phyloP scores from a whole-genome alignment of 352 stramenopile genomes.

The Phytophthora agathidicida region DNA sequence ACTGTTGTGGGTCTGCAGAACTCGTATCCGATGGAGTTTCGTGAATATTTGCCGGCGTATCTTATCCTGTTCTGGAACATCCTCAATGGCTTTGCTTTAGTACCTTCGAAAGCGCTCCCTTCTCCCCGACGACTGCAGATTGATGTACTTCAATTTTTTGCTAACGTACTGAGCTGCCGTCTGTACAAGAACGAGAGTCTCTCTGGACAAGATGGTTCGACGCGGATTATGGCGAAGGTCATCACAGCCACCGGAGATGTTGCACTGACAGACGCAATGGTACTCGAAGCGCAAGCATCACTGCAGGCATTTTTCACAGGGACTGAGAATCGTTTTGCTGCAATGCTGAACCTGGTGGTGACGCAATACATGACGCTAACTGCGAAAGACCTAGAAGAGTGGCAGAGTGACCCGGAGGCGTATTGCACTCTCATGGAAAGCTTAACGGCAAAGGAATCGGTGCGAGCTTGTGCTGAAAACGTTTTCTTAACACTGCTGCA shows the following conservation, averaged over 20 bases:
- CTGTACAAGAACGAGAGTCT: constrained; percentile 83
- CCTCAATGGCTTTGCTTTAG: constrained; percentile 32
- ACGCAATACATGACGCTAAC: constrained; percentile 78
- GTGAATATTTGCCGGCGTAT: constrained; percentile 73
- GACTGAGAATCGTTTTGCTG: constrained; percentile 49
- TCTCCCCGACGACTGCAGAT: constrained; percentile 60
- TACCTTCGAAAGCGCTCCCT: constrained; percentile 2
- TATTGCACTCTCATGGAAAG: constrained; percentile 75
- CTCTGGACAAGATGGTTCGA: constrained; percentile 41
- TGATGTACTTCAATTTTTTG: constrained; percentile 79
- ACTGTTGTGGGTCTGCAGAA: constrained; percentile 80
- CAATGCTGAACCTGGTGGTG: constrained; percentile 73
- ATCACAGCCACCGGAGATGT: constrained; percentile 85
- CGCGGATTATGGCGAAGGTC: constrained; percentile 67
- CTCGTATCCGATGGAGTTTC: constrained; percentile 86
- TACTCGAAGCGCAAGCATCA: constrained; percentile 68
- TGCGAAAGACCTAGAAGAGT: constrained; percentile 67
- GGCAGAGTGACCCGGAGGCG: constrained; percentile 68
- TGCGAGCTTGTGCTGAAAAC: constrained; percentile 83
- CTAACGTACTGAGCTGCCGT: constrained; percentile 80
- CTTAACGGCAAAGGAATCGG: constrained; percentile 78
- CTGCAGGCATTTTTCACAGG: constrained; percentile 63
- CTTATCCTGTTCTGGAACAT: constrained; percentile 73
- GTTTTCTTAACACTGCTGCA: constrained; percentile 86
- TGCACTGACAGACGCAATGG: constrained; percentile 75